Conservation (phyloP, 306 rosid genomes). For the Rubus parviflorus region DNA sequence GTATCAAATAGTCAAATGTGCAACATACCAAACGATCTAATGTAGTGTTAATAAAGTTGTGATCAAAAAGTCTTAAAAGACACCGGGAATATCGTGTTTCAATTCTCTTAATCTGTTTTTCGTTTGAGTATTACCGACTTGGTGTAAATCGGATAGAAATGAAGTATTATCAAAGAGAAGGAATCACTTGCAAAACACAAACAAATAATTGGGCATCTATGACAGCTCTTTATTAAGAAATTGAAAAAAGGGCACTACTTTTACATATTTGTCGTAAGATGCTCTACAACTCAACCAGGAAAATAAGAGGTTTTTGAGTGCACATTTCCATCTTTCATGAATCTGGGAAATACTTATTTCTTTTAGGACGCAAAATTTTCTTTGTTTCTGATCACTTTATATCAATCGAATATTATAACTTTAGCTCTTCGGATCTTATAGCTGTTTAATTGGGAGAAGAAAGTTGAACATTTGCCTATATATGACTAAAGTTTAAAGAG, state of each 20-base stretch:
- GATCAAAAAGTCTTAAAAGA: slow-evolving; percentile 32
- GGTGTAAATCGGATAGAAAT: slow-evolving; percentile 36
- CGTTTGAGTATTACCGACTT: slow-evolving; percentile 31
- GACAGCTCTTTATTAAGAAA: slow-evolving; percentile 44
- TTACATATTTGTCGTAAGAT: slow-evolving; percentile 9
- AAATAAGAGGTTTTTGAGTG: slow-evolving; percentile 7
- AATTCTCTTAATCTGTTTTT: slow-evolving; percentile 23
- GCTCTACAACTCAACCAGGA: slow-evolving; percentile 17
- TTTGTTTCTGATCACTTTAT: slow-evolving; percentile 5
- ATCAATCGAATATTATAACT: slow-evolving; percentile 24
- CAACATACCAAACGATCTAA: too few relatives aligned
- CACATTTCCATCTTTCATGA: slow-evolving; percentile 28
- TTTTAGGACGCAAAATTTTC: slow-evolving; percentile 17
- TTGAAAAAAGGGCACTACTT: slow-evolving; percentile 13
- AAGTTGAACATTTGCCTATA: slow-evolving; percentile 7
- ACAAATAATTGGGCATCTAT: slow-evolving; percentile 45
- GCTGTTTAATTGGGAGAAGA: slow-evolving; percentile 6
- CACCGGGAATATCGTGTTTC: slow-evolving; percentile 36
- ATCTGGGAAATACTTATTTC: slow-evolving; percentile 19
- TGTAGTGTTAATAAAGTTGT: slow-evolving; percentile 12
- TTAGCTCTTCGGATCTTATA: background rate
- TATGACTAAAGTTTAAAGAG: slow-evolving; percentile 15
- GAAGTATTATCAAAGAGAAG: slow-evolving; percentile 28
- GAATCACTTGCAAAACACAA: slow-evolving; percentile 44
- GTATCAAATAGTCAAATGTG: too few relatives aligned